Conservation (phyloP, 768 basidiomycete species). For the Trichaptum fuscoviolaceum region DNA sequence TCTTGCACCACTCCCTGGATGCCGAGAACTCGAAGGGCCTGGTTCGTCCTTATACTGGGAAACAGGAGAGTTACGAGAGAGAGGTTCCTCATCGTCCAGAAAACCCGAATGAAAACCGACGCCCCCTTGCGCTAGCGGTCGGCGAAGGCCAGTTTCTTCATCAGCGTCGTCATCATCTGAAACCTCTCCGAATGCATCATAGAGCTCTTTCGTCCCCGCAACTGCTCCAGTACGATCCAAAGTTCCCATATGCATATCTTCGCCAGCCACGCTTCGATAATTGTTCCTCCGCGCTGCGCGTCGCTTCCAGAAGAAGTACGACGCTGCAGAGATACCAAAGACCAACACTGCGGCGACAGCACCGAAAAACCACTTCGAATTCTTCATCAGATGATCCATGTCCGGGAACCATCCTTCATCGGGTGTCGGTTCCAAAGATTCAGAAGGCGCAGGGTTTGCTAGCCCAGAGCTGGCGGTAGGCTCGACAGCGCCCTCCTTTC, state of each 20-base stretch:
- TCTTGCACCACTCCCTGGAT: slow-evolving; percentile 16
- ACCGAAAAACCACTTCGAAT: slow-evolving; percentile 86
- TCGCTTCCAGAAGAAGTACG: slow-evolving; percentile 79
- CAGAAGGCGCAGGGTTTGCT: slow-evolving; percentile 14
- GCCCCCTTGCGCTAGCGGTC: slow-evolving; percentile 30
- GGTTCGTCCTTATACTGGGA: slow-evolving; percentile 53
- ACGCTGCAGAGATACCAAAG: slow-evolving; percentile 60
- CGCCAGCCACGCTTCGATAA: slow-evolving; percentile 59
- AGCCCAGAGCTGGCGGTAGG: slow-evolving; percentile 12
- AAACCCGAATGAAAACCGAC: slow-evolving; percentile 74
- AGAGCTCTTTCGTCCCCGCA: slow-evolving; percentile 73
- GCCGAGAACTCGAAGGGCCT: slow-evolving; percentile 8
- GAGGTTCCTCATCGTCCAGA: slow-evolving; percentile 72
- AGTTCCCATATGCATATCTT: slow-evolving; percentile 74
- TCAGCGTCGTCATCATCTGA: slow-evolving; percentile 78
- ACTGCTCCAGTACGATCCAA: slow-evolving; percentile 40
- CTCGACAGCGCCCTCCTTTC: slow-evolving; percentile 21
- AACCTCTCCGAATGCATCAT: slow-evolving; percentile 92
- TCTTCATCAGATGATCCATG: slow-evolving; percentile 65
- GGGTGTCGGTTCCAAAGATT: slow-evolving; percentile 50
- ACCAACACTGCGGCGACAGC: slow-evolving; percentile 74
- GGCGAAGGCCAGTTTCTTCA: slow-evolving; percentile 59
- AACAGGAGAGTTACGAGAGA: slow-evolving; percentile 22
- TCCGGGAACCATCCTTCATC: slow-evolving; percentile 85
- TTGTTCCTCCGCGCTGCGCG: slow-evolving; percentile 33